Evolutionary conservation across 768 basidiomycete genomes (phyloP), one percentile per base, ranked within the genome.

Genomic region (Mycena floridula): DNA sequence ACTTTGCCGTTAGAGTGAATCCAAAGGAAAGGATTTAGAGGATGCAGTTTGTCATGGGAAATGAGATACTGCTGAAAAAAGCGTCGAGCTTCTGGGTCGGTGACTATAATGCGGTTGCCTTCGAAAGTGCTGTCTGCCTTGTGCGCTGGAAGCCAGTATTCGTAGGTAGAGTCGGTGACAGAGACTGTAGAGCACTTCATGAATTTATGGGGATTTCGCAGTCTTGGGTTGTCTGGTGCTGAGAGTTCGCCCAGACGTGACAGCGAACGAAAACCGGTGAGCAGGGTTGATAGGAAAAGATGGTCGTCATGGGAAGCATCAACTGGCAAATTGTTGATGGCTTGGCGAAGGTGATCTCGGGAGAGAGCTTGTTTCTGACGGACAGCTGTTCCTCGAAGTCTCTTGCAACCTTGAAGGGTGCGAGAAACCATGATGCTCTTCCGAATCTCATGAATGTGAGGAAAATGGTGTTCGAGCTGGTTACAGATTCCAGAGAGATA

Each of bases 401-500:
- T 43, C 11, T 47, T 48, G n/a, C 28, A 30, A n/a, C 28, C 28
- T n/a, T 30, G 9, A 9, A 30, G 28, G 9, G 28, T 30, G 9
- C 44, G 52, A 59, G 5, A 66, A 1, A 69, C 66, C 0, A 69
- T 46, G 0, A 30, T 23, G 15, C 47, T 44, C 3, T 46, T 26
- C 3, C 59, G 54, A 13, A 40, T 25, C 0, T 9, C n/a, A 1
- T 58, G 55, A 2, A 65, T 55, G 2, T 50, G 7, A 2, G 69
- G 68, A 49, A 53, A 72, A 23, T 50, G 47, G 0, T 50, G 27
- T 42, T 66, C 58, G 5, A 70, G 58, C 37, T 59, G 54, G 25
- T 57, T 58, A 45, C 59, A 59, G 13, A 70, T 66, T 8, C 69
- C 67, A 0, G 66, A 64, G 2, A 73, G 54, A 50, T 72, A 71